Base-by-base conservation (phyloP, 169 alveolate genomes). In the Plasmodium falciparum region DNA sequence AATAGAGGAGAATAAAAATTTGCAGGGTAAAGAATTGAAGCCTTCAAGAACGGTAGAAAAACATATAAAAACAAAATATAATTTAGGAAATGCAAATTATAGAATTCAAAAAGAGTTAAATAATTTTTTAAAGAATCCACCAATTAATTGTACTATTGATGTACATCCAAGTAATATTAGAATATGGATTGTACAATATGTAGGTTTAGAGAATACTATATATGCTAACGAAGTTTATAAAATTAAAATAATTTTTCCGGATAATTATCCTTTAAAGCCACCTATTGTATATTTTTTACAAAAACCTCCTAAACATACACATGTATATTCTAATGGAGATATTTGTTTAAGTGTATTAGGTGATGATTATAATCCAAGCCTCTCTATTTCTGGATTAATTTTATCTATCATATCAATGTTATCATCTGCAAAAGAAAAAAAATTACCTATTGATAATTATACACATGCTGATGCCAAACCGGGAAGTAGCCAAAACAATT, bases 251-350 rank as follows among this genome's bases (percentile, higher is more conserved):
- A 83, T 94, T 33, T 93, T 95, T 86, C 96, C 98, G 5, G 83
- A 85, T 76, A 96, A 94, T 71, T 95, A 95, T 70, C 98, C 98
- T 17, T 66, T 95, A 74, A 95, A 93, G 80, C 97, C 98, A 22
- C 98, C 98, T 29, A 88, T 73, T 61, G 89, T 95, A 13, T 95
- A 93, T 92, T 95, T 95, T 88, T 74, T 95, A 13, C 94, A 49
- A 52, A 86, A 95, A 90, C 97, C 97, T 49, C 97, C 97, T 20
- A 93, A 88, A 12, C 97, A 95, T 67, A 89, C 96, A 4, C 97
- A 95, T 88, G 97, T 95, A 54, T 95, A 95, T 92, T 90, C 97
- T 47, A 95, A 95, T 86, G 97, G 97, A 20, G 97, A 95, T 69
- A 93, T 95, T 45, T 95, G 97, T 67, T 71, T 95, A 86, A 95